phyloP scores from a whole-genome alignment of 352 stramenopile genomes.

The Phytophthora sojae region DNA sequence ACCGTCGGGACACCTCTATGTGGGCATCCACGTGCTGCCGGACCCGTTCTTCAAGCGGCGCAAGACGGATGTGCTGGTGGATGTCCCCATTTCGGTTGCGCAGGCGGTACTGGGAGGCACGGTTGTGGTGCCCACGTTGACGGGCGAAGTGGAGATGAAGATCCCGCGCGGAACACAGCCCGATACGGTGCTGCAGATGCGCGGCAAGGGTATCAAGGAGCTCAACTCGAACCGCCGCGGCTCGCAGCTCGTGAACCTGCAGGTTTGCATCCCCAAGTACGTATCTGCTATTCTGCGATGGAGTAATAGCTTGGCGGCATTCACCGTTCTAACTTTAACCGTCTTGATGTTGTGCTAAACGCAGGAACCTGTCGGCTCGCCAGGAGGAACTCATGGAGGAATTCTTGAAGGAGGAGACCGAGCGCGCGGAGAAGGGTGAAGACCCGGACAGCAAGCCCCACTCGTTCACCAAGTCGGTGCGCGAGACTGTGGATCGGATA shows the following conservation, averaged over 20 bases:
- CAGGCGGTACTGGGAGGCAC: constrained; percentile 94
- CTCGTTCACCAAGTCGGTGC: constrained; percentile 82
- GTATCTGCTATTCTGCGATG: constrained; percentile 24
- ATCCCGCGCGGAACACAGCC: constrained; percentile 95
- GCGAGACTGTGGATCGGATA: constrained; percentile 88
- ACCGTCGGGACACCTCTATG: constrained; percentile 93
- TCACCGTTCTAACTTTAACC: background rate
- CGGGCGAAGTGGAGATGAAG: constrained; percentile 98
- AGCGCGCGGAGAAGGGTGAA: constrained; percentile 71
- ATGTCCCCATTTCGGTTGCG: constrained; percentile 94
- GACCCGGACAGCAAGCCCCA: constrained; percentile 82
- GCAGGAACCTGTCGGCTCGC: constrained; percentile 88
- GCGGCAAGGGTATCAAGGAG: constrained; percentile 96
- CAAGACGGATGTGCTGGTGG: constrained; percentile 95
- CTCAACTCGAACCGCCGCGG: constrained; percentile 93
- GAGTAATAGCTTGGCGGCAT: background rate
- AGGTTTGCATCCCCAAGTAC: constrained; percentile 96
- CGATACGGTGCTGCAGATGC: constrained; percentile 96
- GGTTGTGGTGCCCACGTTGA: constrained; percentile 97
- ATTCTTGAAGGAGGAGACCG: constrained; percentile 92
- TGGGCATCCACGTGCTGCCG: constrained; percentile 93
- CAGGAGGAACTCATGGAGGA: constrained; percentile 97
- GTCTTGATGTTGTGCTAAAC: constrained; percentile 16
- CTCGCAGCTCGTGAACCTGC: constrained; percentile 97
- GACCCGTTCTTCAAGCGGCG: constrained; percentile 97